A percentile compares a stretch with the other conserved stretches of the same genome.
Conservation (phyloP, 140 eudicot species). For the Senecio squalidus region DNA sequence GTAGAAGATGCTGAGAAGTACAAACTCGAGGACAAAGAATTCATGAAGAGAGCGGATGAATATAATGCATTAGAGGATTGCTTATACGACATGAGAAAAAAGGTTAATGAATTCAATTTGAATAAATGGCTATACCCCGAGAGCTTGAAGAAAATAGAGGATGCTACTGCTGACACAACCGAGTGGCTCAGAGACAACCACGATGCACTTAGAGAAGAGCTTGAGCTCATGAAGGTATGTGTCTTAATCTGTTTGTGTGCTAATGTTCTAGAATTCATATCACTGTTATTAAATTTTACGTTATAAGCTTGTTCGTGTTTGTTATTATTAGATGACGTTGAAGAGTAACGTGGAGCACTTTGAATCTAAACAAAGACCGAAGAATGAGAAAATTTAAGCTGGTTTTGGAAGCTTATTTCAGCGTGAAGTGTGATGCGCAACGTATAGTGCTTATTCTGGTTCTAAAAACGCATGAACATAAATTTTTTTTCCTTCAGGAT, state of each 20-base stretch:
- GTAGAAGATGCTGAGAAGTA: constrained; percentile 5
- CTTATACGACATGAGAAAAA: constrained; percentile 13
- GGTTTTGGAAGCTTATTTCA: no score
- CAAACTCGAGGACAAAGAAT: constrained; percentile 8
- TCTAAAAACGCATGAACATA: no score
- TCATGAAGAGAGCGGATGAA: constrained; percentile 8
- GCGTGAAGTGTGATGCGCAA: no score
- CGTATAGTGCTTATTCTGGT: no score
- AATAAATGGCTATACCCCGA: not conserved
- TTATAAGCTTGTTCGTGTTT: not conserved
- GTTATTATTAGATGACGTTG: not conserved
- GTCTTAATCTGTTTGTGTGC: not conserved
- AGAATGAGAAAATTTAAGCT: no score
- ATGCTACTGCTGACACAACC: not conserved
- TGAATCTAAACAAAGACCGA: no score
- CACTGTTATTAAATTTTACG: not conserved
- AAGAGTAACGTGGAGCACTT: no score
- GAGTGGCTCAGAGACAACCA: not conserved
- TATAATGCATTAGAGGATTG: constrained; percentile 12
- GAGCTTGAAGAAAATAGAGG: constrained; percentile 14
- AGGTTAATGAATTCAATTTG: constrained; percentile 2
- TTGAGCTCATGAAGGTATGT: not conserved
- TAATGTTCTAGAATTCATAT: not conserved
- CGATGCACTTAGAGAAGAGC: not conserved
- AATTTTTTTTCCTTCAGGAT: no score